Evolutionary conservation across 495 filamentous ascomycete species (phyloP), one percentile per base, ranked within the genome.

Genomic region (Neurospora intermedia): DNA sequence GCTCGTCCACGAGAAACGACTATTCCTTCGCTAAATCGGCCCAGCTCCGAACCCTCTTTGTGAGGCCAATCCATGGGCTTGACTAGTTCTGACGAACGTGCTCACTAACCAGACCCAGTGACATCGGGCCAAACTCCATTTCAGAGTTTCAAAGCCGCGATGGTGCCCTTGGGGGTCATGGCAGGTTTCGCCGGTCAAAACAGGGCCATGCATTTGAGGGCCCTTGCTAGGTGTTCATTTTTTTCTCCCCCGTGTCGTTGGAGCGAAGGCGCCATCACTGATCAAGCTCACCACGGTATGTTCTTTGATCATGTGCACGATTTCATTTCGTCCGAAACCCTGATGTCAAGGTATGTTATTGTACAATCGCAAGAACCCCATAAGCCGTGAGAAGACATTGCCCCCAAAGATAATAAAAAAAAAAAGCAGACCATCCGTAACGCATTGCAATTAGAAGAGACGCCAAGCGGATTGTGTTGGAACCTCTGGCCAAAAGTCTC

Each of bases 371-470:
- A 86, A 87, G 54, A 87, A 85, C 89, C 89, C 87, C 87, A 82
- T 86, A 86, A 87, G 89, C 88, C 89, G 85, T 91, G 87, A 79
- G 54, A 90, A 90, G 87, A 88, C 88, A 89, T 88, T 90, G 89
- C 88, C 89, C 90, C 89, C 87, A 87, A 83, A 85, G 54, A 66
- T 35, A 66, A 38, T 31, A 62, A 35, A 35, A 59, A 83, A 85
- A 83, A 85, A 90, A 87, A 38, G 85, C 90, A 90, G 87, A 91
- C 91, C 90, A 91, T 91, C 91, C 92, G 90, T 94, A 91, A 93
- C 91, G 88, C 91, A 91, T 93, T 93, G 79, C 79, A 81, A 80
- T 81, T 66, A 66, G 54, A 93, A 90, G 87, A 91, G 84, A 84
- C 81, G 88, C 89, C 90, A 90, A 89, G 84, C 54, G 88, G 84